A percentile compares a stretch with the other conserved stretches of the same genome.
Conservation (phyloP, 2,329 filamentous ascomycete genomes). For the Fusarium sp. region DNA sequence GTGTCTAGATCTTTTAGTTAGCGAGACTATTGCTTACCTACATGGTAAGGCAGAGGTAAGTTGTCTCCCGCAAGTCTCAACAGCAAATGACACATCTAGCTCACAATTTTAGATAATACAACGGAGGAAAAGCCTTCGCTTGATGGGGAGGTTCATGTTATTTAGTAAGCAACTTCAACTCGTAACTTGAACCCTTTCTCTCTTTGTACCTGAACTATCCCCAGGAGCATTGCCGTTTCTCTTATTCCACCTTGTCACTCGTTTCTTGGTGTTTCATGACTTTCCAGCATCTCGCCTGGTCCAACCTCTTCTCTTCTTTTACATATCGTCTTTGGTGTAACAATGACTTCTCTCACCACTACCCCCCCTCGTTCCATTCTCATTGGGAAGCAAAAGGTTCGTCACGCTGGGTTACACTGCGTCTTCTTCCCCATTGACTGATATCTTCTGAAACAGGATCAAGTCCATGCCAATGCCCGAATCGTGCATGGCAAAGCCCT, state of each 20-base stretch:
- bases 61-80: too few relatives aligned
- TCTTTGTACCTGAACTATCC: neutral
- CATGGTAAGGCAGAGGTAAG: neutral
- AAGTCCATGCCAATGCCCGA: neutral
- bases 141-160: rapidly evolving
- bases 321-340: neutral
- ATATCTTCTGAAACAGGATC: neutral
- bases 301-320: neutral
- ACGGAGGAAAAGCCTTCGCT: neutral
- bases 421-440: rapidly evolving
- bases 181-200: neutral
- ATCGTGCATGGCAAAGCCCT: neutral
- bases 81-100: neutral
- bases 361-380: neutral
- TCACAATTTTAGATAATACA: neutral
- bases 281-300: neutral
- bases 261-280: neutral
- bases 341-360: neutral
- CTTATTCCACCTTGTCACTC: neutral
- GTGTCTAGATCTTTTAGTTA: neutral
- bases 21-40: neutral
- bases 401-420: neutral
- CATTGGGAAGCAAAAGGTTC: neutral
- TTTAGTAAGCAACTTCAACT: neutral
- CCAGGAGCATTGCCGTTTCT: neutral